Base-by-base conservation (phyloP, 495 filamentous ascomycete species). In the Talaromyces proteolyticus region DNA sequence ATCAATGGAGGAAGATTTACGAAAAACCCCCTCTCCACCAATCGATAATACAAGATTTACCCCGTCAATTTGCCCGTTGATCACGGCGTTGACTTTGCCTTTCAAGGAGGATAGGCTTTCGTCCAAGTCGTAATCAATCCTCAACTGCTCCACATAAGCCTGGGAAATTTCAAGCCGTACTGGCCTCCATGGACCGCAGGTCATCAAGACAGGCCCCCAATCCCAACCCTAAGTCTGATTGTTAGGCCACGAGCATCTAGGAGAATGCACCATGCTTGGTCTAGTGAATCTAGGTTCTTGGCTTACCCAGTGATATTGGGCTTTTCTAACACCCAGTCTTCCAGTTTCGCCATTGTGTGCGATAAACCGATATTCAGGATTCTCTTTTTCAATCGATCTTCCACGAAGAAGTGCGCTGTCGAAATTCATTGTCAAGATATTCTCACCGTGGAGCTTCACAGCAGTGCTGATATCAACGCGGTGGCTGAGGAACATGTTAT, bases 401-500 rank as follows among this genome's bases (percentile, higher is more conserved):
- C 76, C 77, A 42, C 67, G 70, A 22, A 75, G 51, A 18, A 71
- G 53, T 3, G 78, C 74, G 53, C 73, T 77, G 34, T 79, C 73
- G 49, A 82, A 82, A 17, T 73, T 66, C 36, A 82, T 73, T 39
- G 75, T 70, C 8, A 81, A 51, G 52, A 79, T 72, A 29, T 76
- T 75, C 25, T 76, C 76, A 4, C 59, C 55, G 51, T 79, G 73
- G 18, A 69, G 68, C 29, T 69, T 69, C 44, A 90, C 57, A 7
- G 58, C 50, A 20, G 66, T 52, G 11, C 77, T 80, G 4, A 92
- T 76, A 52, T 89, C 79, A 0, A 92, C 78, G n/a, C 86, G 76
- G 53, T 89, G 79, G 3, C 82, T 81, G 20, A 85, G 69, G 54
- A 94, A 95, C 89, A 93, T 93, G 65, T 89, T 91, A 40, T 87